Percentiles rank a stretch among this genome's conserved stretches.
phyloP scores from a whole-genome alignment of 2,329 filamentous ascomycete species.

The Seiridium unicorne region DNA sequence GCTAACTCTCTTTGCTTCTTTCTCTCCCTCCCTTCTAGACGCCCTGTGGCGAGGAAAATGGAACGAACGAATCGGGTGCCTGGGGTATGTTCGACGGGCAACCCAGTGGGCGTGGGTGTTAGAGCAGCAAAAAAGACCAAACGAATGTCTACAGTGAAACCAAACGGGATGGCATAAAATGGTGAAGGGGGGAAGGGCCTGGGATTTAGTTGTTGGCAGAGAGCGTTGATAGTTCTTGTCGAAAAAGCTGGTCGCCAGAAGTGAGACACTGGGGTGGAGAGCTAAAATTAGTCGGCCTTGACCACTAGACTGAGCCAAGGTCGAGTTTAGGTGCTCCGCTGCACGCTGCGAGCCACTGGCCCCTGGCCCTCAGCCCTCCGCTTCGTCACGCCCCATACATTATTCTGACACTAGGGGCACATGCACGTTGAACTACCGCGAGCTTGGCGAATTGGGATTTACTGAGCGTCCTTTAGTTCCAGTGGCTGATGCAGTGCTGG shows the following conservation, averaged over 20 bases:
- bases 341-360: neutral
- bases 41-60: neutral
- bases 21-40: neutral
- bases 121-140: neutral
- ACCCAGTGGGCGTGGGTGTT: too few relatives aligned
- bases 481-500: too few relatives aligned
- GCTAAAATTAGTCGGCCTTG: constrained; percentile 1
- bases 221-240: too few relatives aligned
- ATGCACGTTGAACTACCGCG: too few relatives aligned
- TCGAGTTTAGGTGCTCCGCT: neutral
- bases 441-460: too few relatives aligned
- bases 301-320: neutral
- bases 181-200: neutral
- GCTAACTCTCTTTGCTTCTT: neutral
- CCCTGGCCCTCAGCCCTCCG: neutral
- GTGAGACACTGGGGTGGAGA: neutral
- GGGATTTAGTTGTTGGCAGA: neutral
- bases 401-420: too few relatives aligned
- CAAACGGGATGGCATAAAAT: neutral
- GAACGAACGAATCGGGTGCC: too few relatives aligned
- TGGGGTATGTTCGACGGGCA: too few relatives aligned
- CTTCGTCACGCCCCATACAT: too few relatives aligned
- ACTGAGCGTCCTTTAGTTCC: too few relatives aligned
- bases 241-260: neutral
- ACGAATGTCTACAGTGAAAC: neutral